Conservation (phyloP, 805 yeast species). For the Lipomyces mesembrius region DNA sequence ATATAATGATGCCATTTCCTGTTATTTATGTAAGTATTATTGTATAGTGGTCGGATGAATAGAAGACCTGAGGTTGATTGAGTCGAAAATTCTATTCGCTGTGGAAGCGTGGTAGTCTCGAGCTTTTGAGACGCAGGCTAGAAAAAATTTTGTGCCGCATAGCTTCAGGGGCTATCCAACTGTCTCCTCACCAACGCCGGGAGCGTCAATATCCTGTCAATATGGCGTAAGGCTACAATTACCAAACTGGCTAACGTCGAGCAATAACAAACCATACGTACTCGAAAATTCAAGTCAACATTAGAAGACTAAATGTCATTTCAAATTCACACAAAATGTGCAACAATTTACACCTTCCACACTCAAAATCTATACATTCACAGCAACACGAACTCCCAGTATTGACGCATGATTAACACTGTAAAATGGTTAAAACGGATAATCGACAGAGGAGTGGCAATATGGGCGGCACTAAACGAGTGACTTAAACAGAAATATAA, state of each 20-base stretch:
- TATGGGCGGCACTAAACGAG: background rate
- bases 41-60: background rate
- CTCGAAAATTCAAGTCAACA: no score
- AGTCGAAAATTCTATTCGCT: background rate
- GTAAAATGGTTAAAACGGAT: background rate
- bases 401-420: background rate
- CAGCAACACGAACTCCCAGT: background rate
- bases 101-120: background rate
- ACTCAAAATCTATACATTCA: background rate
- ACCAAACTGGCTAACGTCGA: no score
- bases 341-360: background rate
- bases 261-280: background rate
- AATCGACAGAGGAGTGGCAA: background rate
- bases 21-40: background rate
- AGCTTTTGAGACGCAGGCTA: background rate
- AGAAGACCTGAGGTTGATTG: background rate
- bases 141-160: background rate
- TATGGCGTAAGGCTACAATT: no score
- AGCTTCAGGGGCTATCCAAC: background rate
- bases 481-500: background rate
- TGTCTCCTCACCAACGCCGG: no score
- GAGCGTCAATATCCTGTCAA: no score
- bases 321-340: background rate
- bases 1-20: slow-evolving; percentile 70
- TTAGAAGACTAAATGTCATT: background rate